These are phyloP conservation scores for Coemansia sp. DNA, from an alignment of 192 early-diverging fungal species.

Conservation along the genomic window DNA sequence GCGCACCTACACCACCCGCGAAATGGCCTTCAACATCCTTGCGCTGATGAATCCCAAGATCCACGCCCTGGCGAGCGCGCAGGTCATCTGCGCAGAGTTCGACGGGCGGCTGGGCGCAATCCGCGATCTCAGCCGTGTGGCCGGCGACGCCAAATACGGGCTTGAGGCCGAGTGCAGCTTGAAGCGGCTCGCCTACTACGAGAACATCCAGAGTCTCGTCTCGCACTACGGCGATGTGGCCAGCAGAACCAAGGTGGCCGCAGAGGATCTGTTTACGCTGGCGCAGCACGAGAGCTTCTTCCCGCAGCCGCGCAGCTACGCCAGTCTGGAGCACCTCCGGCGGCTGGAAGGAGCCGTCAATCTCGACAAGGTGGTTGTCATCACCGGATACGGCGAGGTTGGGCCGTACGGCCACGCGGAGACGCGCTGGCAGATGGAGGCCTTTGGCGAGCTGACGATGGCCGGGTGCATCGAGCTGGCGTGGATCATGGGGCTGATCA, in stretches of 20 bases:
- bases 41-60: constrained; percentile 86
- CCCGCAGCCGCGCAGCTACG: constrained; percentile 31
- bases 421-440: constrained; percentile 97
- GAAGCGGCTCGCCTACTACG: not conserved
- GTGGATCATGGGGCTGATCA: constrained; percentile 96
- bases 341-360: constrained; percentile 77
- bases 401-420: constrained; percentile 85
- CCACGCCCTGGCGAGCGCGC: constrained; percentile 65
- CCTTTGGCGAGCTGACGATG: constrained; percentile 59
- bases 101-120: constrained; percentile 65
- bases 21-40: constrained; percentile 95
- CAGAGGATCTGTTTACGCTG: not conserved
- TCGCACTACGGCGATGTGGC: not conserved
- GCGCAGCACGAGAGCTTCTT: constrained; percentile 1
- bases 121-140: not conserved
- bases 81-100: constrained; percentile 90
- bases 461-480: constrained; percentile 91
- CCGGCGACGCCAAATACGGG: not conserved
- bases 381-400: constrained; percentile 94
- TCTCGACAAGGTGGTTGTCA: constrained; percentile 88
- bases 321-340: constrained; percentile 65
- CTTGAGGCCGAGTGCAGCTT: not conserved
- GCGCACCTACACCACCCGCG: constrained; percentile 86
- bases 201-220: not conserved
- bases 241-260: not conserved